Percentiles rank a stretch among this genome's conserved stretches.
Conservation (phyloP, 495 filamentous ascomycete genomes). For the Aspergillus homomorphus region DNA sequence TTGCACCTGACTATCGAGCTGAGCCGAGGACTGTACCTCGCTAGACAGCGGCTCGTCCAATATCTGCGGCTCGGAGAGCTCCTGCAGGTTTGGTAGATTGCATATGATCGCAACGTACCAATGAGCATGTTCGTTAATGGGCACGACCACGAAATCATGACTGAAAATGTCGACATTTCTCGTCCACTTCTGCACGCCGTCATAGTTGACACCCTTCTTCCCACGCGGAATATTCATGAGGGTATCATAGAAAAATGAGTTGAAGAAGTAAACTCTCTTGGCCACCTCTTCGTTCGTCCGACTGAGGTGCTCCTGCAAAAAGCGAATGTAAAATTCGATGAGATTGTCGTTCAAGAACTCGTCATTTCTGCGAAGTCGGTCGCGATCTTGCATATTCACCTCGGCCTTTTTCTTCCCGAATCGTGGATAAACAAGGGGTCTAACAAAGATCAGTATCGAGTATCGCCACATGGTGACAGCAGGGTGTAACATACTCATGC, state of each 20-base stretch:
- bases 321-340: slow-evolving; percentile 79
- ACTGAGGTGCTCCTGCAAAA: slow-evolving; percentile 63
- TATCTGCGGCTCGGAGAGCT: slow-evolving; percentile 25
- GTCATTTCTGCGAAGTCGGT: slow-evolving; percentile 68
- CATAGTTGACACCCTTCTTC: slow-evolving; percentile 66
- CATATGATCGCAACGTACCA: slow-evolving; percentile 98
- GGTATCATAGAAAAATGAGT: slow-evolving; percentile 84
- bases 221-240: slow-evolving; percentile 59
- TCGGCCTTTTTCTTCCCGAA: slow-evolving; percentile 67
- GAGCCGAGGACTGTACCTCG: slow-evolving; percentile 16
- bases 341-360: slow-evolving; percentile 92
- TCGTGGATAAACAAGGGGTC: slow-evolving; percentile 67
- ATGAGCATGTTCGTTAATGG: slow-evolving; percentile 81
- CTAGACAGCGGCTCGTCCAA: background rate
- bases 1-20: slow-evolving; percentile 23
- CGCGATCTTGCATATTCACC: slow-evolving; percentile 75
- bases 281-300: slow-evolving; percentile 53
- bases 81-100: slow-evolving; percentile 63
- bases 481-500: slow-evolving; percentile 17
- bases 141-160: slow-evolving; percentile 86
- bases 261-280: slow-evolving; percentile 77
- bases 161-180: slow-evolving; percentile 78
- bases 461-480: background rate
- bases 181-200: slow-evolving; percentile 85
- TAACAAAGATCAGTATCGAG: slow-evolving; percentile 20